phyloP scores from a whole-genome alignment of 2,329 filamentous ascomycete genomes.

The Colletotrichum tabaci region DNA sequence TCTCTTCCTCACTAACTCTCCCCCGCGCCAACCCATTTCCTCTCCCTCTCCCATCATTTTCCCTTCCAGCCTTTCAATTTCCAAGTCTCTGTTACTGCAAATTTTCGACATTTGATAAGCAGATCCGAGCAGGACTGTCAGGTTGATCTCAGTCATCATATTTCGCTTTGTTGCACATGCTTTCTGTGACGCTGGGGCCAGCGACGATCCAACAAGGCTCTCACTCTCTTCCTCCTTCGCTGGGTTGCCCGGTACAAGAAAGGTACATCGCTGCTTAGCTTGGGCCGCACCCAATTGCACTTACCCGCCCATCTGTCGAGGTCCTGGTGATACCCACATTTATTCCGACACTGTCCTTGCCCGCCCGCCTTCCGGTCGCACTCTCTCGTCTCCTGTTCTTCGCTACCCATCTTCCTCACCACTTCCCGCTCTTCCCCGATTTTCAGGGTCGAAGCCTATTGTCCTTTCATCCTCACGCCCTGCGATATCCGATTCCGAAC shows the following conservation, averaged over 20 bases:
- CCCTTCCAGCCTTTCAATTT: neutral
- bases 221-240: slow-evolving; percentile 15
- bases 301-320: slow-evolving; percentile 40
- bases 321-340: slow-evolving; percentile 41
- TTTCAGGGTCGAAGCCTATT: slow-evolving; percentile 20
- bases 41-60: neutral
- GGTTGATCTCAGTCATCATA: neutral
- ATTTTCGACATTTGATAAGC: slow-evolving; percentile 10
- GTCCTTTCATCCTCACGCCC: slow-evolving; percentile 31
- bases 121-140: slow-evolving; percentile 8
- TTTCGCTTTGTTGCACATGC: slow-evolving; percentile 13
- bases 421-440: slow-evolving; percentile 37
- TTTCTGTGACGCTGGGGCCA: slow-evolving; percentile 10
- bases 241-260: slow-evolving; percentile 20
- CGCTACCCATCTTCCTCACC: slow-evolving; percentile 41
- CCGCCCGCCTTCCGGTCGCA: slow-evolving; percentile 38
- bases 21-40: neutral
- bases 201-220: slow-evolving; percentile 30
- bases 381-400: slow-evolving; percentile 40
- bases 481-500: slow-evolving; percentile 16
- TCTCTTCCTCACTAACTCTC: slow-evolving; percentile 6
- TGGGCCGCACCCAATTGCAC: slow-evolving; percentile 28
- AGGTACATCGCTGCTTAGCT: slow-evolving; percentile 28
- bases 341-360: slow-evolving; percentile 42
- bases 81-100: neutral